Evolutionary conservation across 2,329 filamentous ascomycete species (phyloP), one percentile per base, ranked within the genome.

Genomic region (Colletotrichum brevisporum): DNA sequence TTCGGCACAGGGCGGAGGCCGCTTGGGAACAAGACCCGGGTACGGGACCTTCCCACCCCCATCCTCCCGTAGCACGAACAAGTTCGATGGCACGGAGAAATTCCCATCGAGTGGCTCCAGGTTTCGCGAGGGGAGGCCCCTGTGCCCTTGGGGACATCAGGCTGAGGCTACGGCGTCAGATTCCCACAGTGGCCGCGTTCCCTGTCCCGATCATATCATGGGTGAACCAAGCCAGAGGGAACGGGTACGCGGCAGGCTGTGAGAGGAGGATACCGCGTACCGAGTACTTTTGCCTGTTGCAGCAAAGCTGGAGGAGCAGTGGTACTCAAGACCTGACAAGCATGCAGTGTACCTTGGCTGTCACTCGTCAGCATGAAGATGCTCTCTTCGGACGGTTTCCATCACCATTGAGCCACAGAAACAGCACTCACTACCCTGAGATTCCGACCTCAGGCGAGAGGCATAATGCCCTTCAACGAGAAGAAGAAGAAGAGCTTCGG

Each of bases 211-310:
- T 58, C 48, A 21, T 56, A 53, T 52, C 39, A 21, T 56, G 18
- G 15, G 55, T 53, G 21, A 53, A 59, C 61, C 50, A 66, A 66
- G 54, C 58, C 52, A 52, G 13, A 55, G 55, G 41, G 21, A 50
- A 55, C 62, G 66, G 66, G 31, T 66, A 65, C 66, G 62, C 62
- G 66, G 66, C 66, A 69, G 61, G 26, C n/a, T 39, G 39, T 65
- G 39, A 27, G 50, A 24, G 47, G 48, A 10, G 18, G 41, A 36
- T 21, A 51, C 39, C 21, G 53, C 27, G 60, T 64, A 57, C 16
- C 51, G 16, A 45, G 31, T 54, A 64, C 60, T 36, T 52, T 15
- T 27, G 41, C 26, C 54, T 43, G 45, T 18, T 24, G 51, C 16
- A 36, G 31, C 31, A 36, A 3, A 3, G 59, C 45, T 21, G 51